Conservation (phyloP, 495 filamentous ascomycete genomes). For the Parachaetomium inaequale region DNA sequence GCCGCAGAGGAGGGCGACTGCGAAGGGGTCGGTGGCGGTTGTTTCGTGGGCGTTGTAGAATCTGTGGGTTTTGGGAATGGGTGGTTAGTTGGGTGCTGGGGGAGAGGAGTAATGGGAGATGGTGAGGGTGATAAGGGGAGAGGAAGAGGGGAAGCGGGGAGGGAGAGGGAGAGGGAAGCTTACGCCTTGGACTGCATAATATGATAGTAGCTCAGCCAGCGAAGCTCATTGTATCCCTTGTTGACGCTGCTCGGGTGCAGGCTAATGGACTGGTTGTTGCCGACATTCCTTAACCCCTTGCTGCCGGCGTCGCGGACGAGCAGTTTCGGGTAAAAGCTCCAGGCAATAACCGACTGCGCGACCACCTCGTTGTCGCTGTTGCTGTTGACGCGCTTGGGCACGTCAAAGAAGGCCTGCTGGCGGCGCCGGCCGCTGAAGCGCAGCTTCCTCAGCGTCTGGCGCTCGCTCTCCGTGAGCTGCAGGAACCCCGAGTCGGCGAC, state of each 20-base stretch:
- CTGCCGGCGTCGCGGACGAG: conserved; percentile 67
- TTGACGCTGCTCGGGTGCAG: conserved; percentile 85
- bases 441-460: conserved; percentile 58
- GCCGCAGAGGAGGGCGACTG: conserved; percentile 79
- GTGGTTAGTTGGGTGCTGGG: neutral
- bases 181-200: conserved; percentile 89
- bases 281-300: conserved; percentile 84
- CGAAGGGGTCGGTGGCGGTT: conserved; percentile 72
- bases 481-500: conserved; percentile 81
- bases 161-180: conserved; percentile 19
- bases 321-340: conserved; percentile 93
- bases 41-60: conserved; percentile 90
- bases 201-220: conserved; percentile 88
- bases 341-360: conserved; percentile 74
- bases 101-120: neutral
- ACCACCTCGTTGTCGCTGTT: conserved; percentile 77
- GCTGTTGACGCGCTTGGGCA: conserved; percentile 66
- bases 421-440: conserved; percentile 48
- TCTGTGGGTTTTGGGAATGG: conserved; percentile 27
- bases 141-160: neutral
- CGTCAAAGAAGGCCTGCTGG: conserved; percentile 70
- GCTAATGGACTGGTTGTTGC: conserved; percentile 83
- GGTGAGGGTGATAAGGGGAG: too few relatives aligned
- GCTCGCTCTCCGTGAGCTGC: conserved; percentile 64
- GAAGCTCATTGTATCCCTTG: conserved; percentile 60